phyloP scores from a whole-genome alignment of 2,329 filamentous ascomycete species.

The Botrytis tulipae region DNA sequence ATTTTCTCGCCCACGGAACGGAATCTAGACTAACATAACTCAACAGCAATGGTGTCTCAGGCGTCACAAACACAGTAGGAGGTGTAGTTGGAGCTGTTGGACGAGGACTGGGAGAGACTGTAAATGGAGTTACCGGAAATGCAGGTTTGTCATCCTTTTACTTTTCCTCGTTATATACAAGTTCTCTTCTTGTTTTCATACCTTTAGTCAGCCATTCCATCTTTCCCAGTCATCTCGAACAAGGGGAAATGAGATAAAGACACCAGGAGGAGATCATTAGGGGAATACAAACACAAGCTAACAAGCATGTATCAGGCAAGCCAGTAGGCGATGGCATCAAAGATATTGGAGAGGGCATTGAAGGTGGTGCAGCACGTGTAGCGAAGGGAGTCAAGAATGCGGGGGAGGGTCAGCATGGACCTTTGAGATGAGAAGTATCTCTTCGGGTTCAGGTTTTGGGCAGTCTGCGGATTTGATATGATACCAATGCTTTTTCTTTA shows the following conservation, averaged over 20 bases:
- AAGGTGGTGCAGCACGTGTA: constrained; percentile 30
- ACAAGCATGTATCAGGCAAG: constrained; percentile 22
- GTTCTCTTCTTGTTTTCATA: not conserved
- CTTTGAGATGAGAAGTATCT: constrained; percentile 5
- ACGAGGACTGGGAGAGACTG: constrained; percentile 31
- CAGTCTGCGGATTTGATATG: not conserved
- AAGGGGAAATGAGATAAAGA: too few species aligned
- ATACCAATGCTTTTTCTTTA: not conserved
- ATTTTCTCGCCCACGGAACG: too few species aligned
- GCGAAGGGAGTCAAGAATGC: constrained; percentile 32
- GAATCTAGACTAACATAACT: not conserved
- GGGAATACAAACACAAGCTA: not conserved
- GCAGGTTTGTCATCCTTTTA: not conserved
- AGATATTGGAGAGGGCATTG: constrained; percentile 30
- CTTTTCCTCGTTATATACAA: not conserved
- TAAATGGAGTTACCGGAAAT: constrained; percentile 30
- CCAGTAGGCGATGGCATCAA: constrained; percentile 33
- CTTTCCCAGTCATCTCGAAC: not conserved
- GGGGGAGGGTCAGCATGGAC: constrained; percentile 28
- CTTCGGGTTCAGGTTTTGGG: not conserved
- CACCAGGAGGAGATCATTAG: not conserved
- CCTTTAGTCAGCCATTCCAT: not conserved
- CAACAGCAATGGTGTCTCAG: constrained; percentile 27
- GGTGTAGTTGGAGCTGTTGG: constrained; percentile 31
- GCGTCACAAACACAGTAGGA: constrained; percentile 30